Conservation (phyloP, 163 green algal species). For the Picocystis sp. region DNA sequence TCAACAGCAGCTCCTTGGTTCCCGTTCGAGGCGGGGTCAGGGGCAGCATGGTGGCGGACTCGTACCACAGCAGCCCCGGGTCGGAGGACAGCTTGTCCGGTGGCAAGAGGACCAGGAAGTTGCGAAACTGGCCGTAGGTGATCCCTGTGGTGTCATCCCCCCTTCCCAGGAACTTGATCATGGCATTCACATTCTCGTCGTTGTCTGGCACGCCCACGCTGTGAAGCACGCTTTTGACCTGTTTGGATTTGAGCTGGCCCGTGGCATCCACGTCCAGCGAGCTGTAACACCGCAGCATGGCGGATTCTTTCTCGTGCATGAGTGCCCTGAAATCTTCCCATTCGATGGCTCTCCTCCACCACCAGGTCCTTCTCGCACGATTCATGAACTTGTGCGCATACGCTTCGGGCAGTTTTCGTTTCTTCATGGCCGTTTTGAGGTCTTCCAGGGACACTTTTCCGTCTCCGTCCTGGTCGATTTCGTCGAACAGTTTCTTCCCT, state of each 20-base stretch:
- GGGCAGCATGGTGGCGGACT: slow-evolving; percentile 32
- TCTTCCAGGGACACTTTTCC: slow-evolving; percentile 37
- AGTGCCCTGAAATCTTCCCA: slow-evolving; percentile 33
- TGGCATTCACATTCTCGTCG: slow-evolving; percentile 33
- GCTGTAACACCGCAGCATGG: slow-evolving; percentile 25
- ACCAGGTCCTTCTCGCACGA: slow-evolving; percentile 8
- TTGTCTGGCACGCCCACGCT: slow-evolving; percentile 29
- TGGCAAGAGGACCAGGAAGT: slow-evolving; percentile 34
- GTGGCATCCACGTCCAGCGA: slow-evolving; percentile 4
- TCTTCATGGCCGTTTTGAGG: slow-evolving; percentile 28
- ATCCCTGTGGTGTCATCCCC: slow-evolving; percentile 25
- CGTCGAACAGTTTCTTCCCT: slow-evolving; percentile 34
- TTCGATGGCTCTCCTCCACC: slow-evolving; percentile 16
- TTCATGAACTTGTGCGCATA: slow-evolving; percentile 31
- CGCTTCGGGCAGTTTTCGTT: slow-evolving; percentile 22
- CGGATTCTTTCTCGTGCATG: slow-evolving; percentile 23
- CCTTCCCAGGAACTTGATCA: slow-evolving; percentile 29
- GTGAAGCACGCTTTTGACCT: slow-evolving; percentile 25
- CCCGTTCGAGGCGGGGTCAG: background rate
- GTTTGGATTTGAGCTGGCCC: slow-evolving; percentile 4
- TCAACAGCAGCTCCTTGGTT: slow-evolving; percentile 24
- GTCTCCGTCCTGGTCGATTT: slow-evolving; percentile 38
- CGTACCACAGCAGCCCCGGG: slow-evolving; percentile 36
- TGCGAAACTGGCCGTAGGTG: slow-evolving; percentile 45
- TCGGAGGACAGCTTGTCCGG: slow-evolving; percentile 25